Evolutionary conservation across 345 rosid genomes (phyloP).

Genomic region (Abelmoschus esculentus): DNA sequence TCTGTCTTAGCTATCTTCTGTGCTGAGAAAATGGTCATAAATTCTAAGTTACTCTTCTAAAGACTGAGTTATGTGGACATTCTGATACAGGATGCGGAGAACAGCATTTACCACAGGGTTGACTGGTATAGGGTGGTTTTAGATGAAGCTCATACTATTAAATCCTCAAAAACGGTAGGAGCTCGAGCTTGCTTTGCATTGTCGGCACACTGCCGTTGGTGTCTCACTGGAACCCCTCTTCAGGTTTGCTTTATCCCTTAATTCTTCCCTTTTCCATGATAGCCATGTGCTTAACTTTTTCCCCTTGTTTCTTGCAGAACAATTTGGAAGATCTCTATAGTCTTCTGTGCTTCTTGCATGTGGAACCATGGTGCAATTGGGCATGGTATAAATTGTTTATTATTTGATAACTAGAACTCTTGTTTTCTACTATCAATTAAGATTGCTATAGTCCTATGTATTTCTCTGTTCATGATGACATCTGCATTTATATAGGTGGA

Average conservation of each 20-base stretch:
- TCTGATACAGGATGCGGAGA: slow-evolving; percentile 28
- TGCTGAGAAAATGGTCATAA: neutral
- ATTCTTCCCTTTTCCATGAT: neutral
- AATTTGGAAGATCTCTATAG: slow-evolving; percentile 61
- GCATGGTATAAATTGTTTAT: slow-evolving; percentile 29
- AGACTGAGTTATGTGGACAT: neutral
- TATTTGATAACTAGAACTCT: too few relatives aligned
- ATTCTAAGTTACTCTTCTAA: neutral
- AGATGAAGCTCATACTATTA: slow-evolving; percentile 72
- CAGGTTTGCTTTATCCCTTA: slow-evolving; percentile 28
- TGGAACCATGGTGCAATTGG: slow-evolving; percentile 77
- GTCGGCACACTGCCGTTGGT: slow-evolving; percentile 62
- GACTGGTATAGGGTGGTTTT: slow-evolving; percentile 63
- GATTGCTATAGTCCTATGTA: neutral
- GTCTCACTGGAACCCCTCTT: slow-evolving; percentile 67
- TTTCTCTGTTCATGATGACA: neutral
- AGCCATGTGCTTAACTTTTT: neutral
- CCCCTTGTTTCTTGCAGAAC: slow-evolving; percentile 34
- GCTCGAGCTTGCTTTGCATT: slow-evolving; percentile 47
- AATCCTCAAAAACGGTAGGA: slow-evolving; percentile 40
- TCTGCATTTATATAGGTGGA: slow-evolving; percentile 41
- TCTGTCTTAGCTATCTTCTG: neutral
- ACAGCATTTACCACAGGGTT: slow-evolving; percentile 46
- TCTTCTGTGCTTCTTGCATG: slow-evolving; percentile 62
- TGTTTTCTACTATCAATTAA: too few relatives aligned